Percentiles rank a stretch among this genome's conserved stretches.
These are phyloP conservation scores for Pichia kluyveri DNA, from an alignment of 805 yeast genomes.

Conservation along the genomic window DNA sequence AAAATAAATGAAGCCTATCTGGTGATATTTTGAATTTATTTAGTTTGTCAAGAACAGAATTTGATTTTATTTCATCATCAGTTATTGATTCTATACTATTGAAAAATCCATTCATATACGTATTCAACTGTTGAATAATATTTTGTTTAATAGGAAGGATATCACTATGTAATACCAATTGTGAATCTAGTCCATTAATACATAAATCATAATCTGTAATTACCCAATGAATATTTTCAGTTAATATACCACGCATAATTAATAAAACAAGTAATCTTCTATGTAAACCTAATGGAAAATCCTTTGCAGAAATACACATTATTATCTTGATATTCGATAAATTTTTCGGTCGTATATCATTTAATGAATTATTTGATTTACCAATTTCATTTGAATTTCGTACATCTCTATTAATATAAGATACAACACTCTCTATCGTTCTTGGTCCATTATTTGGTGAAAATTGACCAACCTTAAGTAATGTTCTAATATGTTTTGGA, in stretches of 20 bases:
- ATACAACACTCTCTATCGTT: slow-evolving; percentile 5
- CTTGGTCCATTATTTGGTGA: slow-evolving; percentile 5
- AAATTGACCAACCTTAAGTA: not conserved
- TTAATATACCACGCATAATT: not conserved
- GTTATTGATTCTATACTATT: not conserved
- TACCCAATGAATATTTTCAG: slow-evolving; percentile 4
- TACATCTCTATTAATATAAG: slow-evolving; percentile 1
- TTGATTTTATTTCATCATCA: not conserved
- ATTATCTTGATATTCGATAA: not conserved
- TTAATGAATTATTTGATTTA: not conserved
- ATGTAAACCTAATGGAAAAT: slow-evolving; percentile 5
- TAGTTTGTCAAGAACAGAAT: not conserved
- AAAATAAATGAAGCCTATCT: slow-evolving; percentile 3
- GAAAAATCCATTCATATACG: not conserved
- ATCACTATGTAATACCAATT: too few relatives aligned
- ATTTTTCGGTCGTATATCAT: not conserved
- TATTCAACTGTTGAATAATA: not conserved
- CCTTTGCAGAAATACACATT: slow-evolving; percentile 4
- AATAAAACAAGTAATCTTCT: slow-evolving; percentile 1
- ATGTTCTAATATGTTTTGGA: not conserved
- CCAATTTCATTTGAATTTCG: not conserved
- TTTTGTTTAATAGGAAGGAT: not conserved
- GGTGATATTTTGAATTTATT: not conserved
- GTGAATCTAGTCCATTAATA: not conserved
- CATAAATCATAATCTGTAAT: slow-evolving; percentile 1